Conservation (phyloP, 2,329 filamentous ascomycete species). For the Penicillium expansum region DNA sequence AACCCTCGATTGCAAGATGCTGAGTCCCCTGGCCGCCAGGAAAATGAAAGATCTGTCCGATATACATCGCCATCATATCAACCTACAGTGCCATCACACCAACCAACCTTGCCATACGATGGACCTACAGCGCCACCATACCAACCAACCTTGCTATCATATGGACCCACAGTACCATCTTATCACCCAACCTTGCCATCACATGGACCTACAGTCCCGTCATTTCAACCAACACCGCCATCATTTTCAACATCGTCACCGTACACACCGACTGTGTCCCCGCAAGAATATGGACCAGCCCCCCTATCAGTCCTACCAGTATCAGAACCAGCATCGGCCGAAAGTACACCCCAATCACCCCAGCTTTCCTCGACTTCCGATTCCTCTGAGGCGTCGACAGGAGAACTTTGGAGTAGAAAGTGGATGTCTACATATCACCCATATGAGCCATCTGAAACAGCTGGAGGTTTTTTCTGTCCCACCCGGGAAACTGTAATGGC, state of each 20-base stretch:
- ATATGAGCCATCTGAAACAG: neutral
- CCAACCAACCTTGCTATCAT: neutral
- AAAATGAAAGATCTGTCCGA: slow-evolving; percentile 4
- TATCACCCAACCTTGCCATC: neutral
- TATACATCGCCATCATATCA: too few relatives aligned
- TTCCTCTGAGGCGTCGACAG: slow-evolving; percentile 3
- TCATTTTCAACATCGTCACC: neutral
- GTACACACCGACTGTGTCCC: neutral
- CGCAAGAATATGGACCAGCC: slow-evolving; percentile 2
- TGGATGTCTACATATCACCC: slow-evolving; percentile 4
- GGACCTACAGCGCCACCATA: neutral
- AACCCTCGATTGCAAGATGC: neutral
- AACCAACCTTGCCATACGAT: neutral
- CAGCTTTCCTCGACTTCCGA: slow-evolving; percentile 6
- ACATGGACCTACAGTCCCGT: neutral
- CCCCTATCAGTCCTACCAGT: neutral
- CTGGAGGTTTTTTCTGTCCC: neutral
- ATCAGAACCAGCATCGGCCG: neutral
- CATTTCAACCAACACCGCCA: neutral
- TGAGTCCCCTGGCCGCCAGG: neutral
- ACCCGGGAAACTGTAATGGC: neutral
- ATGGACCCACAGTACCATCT: neutral
- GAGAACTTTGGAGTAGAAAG: slow-evolving; percentile 1
- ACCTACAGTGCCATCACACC: neutral
- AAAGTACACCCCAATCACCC: slow-evolving; percentile 1